Evolutionary conservation across 2,329 filamentous ascomycete genomes (phyloP), one percentile per base, ranked within the genome.

Genomic region (Cercospora sojina): DNA sequence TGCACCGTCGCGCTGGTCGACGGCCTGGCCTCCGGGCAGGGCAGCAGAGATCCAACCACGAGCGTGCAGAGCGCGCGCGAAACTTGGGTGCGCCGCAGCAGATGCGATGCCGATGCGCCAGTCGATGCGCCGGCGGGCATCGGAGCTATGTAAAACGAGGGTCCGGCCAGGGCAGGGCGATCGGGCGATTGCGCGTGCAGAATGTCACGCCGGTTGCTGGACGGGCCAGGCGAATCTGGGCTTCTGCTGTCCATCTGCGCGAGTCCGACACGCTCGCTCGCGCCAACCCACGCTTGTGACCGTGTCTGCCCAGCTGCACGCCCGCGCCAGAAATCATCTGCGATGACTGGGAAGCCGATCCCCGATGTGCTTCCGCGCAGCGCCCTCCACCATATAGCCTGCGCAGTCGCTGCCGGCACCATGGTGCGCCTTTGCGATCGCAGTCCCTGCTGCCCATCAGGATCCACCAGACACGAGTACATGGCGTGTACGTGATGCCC

Each of bases 341-440:
- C 49, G 66, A 65, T 67, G 62, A 13, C 38, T 65, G 58, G 29
- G 32, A 27, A 41, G 35, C 20, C 32, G 49, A 64, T 68, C 60
- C 64, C 55, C 56, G 59, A 64, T 67, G 49, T 55, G 12, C 38
- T 59, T 49, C 58, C 58, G 49, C 63, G 18, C 25, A 20, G 31
- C 23, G 35, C 29, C 32, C 56, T 64, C 60, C 63, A 69, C 60
- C 63, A 69, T 65, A 64, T 69, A 66, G 59, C 27, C 49, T 47
- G 8, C 49, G 38, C 47, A 53, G 10, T 27, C 66, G 59, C 53
- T 32, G 23, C 53, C 53, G 18, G 25, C 53, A 56, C 66, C 13
- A 47, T 51, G 47, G 27, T 32, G 27, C 41, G 23, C 38, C 16
- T 32, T 57, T 55, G 64, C 58, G 32, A 65, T 58, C 63, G 18